Evolutionary conservation across 345 rosid species (phyloP), one percentile per base, ranked within the genome.

Genomic region (Eutrema yunnanense): DNA sequence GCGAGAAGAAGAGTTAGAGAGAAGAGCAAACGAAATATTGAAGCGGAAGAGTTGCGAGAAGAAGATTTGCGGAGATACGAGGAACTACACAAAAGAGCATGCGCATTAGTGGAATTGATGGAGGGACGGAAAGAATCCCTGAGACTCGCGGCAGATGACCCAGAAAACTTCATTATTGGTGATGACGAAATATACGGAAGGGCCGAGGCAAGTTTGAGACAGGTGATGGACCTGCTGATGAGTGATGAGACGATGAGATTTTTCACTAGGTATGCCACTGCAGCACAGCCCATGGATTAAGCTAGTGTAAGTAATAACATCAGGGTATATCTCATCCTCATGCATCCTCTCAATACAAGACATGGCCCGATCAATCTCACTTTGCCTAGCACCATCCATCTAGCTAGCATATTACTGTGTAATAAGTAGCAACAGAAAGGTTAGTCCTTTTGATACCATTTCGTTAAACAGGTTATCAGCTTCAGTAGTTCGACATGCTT

Each of bases 341-440:
- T 40, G 63, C 86, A 93, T 87, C 67, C 67, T 76, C 63, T 80
- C 84, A 52, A 90, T 78, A 79, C 71, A 93, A 67, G 76, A 78
- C 84, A 84, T 47, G 22, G 90, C 94, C 33, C 69, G 76, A 33
- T 85, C 85, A 37, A 86, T 70, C 62, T 78, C 75, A 54, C 85
- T 88, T 55, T 64, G 22, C 86, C 76, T 87, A 85, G 82, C 98
- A 93, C 84, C 88, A 87, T 48, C 97, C 97, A 81, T 87, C 92
- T 19, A 19, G 22, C 22, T 19, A 19, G 22, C 1, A 19, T 62
- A 93, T 85, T 73, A 93, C 59, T 65, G 61, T 81, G 85, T 93
- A 89, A 69, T 89, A 90, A 7, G 92, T 87, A 47, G 86, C 83
- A 30, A 82, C 77, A 2, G 98, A 85, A n/a, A 97, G 98, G 80